These are phyloP conservation scores for Pisolithus albus DNA, from an alignment of 768 basidiomycete genomes.

Conservation along the genomic window DNA sequence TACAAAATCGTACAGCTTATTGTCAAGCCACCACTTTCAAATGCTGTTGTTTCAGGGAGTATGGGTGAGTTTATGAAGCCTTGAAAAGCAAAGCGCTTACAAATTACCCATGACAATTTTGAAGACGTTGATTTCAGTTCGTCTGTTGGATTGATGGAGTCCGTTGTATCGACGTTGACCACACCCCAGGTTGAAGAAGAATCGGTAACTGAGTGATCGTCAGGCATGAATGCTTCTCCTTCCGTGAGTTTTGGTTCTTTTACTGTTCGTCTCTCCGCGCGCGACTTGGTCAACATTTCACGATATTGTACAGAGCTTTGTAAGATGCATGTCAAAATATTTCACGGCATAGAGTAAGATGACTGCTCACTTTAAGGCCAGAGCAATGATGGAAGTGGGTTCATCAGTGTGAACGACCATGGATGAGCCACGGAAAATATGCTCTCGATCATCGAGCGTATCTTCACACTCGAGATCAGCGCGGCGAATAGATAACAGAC, in stretches of 20 bases:
- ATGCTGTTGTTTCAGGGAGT: conserved; percentile 43
- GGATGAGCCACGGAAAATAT: conserved; percentile 89
- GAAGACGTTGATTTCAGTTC: conserved; percentile 71
- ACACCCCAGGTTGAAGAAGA: conserved; percentile 90
- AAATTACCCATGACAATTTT: conserved; percentile 75
- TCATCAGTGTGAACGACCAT: conserved; percentile 96
- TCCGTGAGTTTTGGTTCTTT: conserved; percentile 52
- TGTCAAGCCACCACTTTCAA: conserved; percentile 82
- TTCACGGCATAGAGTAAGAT: not conserved
- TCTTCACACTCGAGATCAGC: conserved; percentile 58
- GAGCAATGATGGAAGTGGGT: conserved; percentile 95
- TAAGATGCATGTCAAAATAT: conserved; percentile 4
- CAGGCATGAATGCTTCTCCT: conserved; percentile 89
- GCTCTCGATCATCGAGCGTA: conserved; percentile 73
- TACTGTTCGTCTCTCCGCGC: conserved; percentile 67
- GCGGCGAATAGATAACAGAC: conserved; percentile 46
- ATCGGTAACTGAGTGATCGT: conserved; percentile 75
- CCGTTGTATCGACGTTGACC: conserved; percentile 70
- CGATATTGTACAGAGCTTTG: conserved; percentile 74
- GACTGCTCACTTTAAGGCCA: conserved; percentile 74
- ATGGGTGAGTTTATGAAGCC: not conserved
- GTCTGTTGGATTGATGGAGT: conserved; percentile 64
- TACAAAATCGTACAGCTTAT: conserved; percentile 94
- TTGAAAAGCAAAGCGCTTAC: conserved; percentile 36
- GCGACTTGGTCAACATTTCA: conserved; percentile 70